Conservation (phyloP, 257 asterid species). For the Marsdenia floribunda region DNA sequence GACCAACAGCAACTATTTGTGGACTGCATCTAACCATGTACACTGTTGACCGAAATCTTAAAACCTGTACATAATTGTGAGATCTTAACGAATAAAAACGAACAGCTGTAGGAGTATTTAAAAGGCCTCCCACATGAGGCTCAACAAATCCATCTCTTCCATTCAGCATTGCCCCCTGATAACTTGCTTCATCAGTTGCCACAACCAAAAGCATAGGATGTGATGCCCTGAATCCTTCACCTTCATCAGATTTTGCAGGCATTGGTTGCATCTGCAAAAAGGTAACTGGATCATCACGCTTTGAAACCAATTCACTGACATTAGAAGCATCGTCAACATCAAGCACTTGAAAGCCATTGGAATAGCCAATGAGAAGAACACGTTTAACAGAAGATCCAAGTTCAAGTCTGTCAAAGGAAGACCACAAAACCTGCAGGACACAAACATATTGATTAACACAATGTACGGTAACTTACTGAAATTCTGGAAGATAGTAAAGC, state of each 20-base stretch:
- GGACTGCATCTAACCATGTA: conserved; percentile 50
- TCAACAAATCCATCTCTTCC: conserved; percentile 38
- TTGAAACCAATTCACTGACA: conserved; percentile 42
- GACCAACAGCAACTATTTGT: conserved; percentile 47
- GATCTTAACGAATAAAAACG: conserved; percentile 48
- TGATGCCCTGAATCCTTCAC: conserved; percentile 37
- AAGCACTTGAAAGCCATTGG: conserved; percentile 49
- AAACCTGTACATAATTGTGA: conserved; percentile 44
- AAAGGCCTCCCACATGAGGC: conserved; percentile 29
- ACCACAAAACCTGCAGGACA: conserved; percentile 38
- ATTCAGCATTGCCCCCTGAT: conserved; percentile 25
- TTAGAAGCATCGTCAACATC: conserved; percentile 41
- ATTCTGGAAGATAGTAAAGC: not conserved
- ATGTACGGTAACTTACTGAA: not conserved
- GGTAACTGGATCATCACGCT: conserved; percentile 49
- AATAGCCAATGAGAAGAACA: conserved; percentile 43
- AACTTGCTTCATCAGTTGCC: conserved; percentile 36
- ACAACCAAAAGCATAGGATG: conserved; percentile 50
- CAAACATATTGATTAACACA: not conserved
- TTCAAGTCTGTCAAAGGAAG: conserved; percentile 40
- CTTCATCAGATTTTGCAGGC: conserved; percentile 33
- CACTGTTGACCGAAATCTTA: conserved; percentile 44
- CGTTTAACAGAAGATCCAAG: conserved; percentile 29
- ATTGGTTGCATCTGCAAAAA: conserved; percentile 41
- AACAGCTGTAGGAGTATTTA: conserved; percentile 36